Base-by-base conservation (phyloP, 2,329 filamentous ascomycete genomes). In the Colletotrichum tanaceti region DNA sequence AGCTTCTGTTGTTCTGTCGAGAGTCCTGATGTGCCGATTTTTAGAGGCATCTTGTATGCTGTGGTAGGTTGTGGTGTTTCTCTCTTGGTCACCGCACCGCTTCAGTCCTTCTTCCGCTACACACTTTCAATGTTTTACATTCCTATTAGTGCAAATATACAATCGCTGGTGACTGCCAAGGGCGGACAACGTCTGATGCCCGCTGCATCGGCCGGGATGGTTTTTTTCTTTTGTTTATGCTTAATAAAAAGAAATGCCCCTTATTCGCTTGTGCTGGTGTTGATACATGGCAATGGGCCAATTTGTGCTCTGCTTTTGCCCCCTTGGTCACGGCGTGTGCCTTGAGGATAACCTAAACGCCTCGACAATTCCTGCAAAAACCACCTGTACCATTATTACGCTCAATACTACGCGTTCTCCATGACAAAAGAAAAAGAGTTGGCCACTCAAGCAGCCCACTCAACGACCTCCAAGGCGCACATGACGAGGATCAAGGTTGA, bases 401-500 rank as follows among this genome's bases (percentile, higher is more conserved):
- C 57, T 38, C 7, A 22, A 13, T 24, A 49, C 44, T 47, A 20
- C 18, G 16, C 9, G 20, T 38, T 10, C 18, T 28, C 32, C 13
- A 35, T 20, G 24, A 49, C 55, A 61, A 58, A 68, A 22, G 35
- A 63, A 68, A 68, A n/a, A 2, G 10, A 35, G 20, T 16, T 9
- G 20, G 18, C 20, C 20, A 7, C 22, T 75, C 75, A 74, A 16
- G 71, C 77, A 5, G 94, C 92, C 95, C 95, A 98, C 76, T 97
- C 92, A 5, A 98, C 90, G 2, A 96, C 94, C 79, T 98, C 94
- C 58, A 99, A 85, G 22, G 95, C 96, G 76, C 92, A 88, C 88
- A 98, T 91, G 63, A 99, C 96, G 50, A 98, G 86, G 43, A 97
- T 77, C 49, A 99, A 86, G 1, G 96, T 99, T 46, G 93, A 97